These are phyloP conservation scores for Intubia oerlemansii DNA, from an alignment of 2,329 filamentous ascomycete genomes.

Conservation along the genomic window DNA sequence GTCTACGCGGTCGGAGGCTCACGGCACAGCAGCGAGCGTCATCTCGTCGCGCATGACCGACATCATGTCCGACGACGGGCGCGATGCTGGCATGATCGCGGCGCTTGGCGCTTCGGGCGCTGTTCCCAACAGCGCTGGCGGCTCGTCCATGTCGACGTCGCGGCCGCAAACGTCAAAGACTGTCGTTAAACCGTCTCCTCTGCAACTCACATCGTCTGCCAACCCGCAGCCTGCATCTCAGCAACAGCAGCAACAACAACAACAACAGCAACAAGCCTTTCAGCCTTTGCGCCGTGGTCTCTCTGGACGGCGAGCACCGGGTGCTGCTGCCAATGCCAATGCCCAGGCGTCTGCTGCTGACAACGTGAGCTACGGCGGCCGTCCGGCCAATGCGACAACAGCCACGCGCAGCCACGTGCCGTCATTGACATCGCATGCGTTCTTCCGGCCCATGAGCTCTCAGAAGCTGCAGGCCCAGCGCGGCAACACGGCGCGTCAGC, in stretches of 20 bases:
- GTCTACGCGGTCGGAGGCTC: conserved; percentile 21
- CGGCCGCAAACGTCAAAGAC: conserved; percentile 30
- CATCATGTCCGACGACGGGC: conserved; percentile 34
- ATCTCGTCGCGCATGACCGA: conserved; percentile 56
- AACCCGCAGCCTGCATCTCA: too few species aligned
- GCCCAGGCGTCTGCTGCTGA: conserved; percentile 11
- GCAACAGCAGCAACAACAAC: too few species aligned
- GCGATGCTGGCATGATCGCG: conserved; percentile 15
- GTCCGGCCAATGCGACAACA: conserved; percentile 45
- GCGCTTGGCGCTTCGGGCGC: too few species aligned
- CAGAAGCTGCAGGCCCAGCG: conserved; percentile 84
- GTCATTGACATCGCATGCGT: conserved; percentile 69
- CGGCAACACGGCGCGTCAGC: conserved; percentile 25
- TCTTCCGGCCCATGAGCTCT: conserved; percentile 93
- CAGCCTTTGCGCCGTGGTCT: conserved; percentile 32
- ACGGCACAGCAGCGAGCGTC: conserved; percentile 28
- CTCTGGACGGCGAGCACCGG: conserved; percentile 21
- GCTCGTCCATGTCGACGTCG: conserved; percentile 17
- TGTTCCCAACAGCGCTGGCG: too few species aligned
- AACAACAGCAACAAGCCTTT: conserved; percentile 1
- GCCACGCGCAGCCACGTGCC: conserved; percentile 77
- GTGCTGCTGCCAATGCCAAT: conserved; percentile 14
- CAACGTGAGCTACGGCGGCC: conserved; percentile 17
- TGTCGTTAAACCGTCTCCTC: too few species aligned
- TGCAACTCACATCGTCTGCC: conserved; percentile 22